Evolutionary conservation across 1,284 basidiomycete species (phyloP).

Genomic region (Pseudozyma hubeiensis): DNA sequence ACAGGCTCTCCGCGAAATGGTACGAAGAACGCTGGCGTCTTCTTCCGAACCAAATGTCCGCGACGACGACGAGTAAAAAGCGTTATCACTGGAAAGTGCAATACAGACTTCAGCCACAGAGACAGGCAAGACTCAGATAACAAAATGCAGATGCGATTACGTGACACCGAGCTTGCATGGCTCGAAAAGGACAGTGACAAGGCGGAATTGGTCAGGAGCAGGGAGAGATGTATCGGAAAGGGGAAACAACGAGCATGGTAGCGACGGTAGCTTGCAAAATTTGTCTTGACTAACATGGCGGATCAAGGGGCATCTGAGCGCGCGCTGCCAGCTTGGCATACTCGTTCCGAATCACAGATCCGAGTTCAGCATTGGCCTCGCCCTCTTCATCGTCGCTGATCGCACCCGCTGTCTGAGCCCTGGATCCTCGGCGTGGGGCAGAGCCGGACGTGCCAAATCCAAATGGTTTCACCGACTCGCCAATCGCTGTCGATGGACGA

Average conservation of each 20-base stretch:
- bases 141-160: slow-evolving; percentile 11
- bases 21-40: slow-evolving; percentile 42
- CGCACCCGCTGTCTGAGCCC: not conserved
- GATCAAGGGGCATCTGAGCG: slow-evolving; percentile 38
- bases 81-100: not conserved
- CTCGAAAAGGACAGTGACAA: slow-evolving; percentile 5
- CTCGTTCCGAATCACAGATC: slow-evolving; percentile 39
- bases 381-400: slow-evolving; percentile 20
- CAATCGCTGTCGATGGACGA: slow-evolving; percentile 34
- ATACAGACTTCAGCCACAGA: not conserved
- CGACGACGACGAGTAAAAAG: slow-evolving; percentile 13
- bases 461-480: slow-evolving; percentile 43
- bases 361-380: slow-evolving; percentile 21
- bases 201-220: not conserved
- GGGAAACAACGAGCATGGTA: not conserved
- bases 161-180: slow-evolving; percentile 5
- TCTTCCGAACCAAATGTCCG: slow-evolving; percentile 10
- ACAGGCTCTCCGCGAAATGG: slow-evolving; percentile 53
- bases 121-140: slow-evolving; percentile 10
- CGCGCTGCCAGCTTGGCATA: slow-evolving; percentile 41
- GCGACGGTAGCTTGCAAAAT: too few relatives aligned
- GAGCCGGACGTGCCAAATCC: slow-evolving; percentile 19
- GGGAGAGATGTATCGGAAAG: not conserved
- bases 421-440: slow-evolving; percentile 10
- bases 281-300: slow-evolving; percentile 7